A percentile compares a stretch with the other conserved stretches of the same genome.
Conservation (phyloP, 2,329 filamentous ascomycete species). For the Fusarium coffeatum region DNA sequence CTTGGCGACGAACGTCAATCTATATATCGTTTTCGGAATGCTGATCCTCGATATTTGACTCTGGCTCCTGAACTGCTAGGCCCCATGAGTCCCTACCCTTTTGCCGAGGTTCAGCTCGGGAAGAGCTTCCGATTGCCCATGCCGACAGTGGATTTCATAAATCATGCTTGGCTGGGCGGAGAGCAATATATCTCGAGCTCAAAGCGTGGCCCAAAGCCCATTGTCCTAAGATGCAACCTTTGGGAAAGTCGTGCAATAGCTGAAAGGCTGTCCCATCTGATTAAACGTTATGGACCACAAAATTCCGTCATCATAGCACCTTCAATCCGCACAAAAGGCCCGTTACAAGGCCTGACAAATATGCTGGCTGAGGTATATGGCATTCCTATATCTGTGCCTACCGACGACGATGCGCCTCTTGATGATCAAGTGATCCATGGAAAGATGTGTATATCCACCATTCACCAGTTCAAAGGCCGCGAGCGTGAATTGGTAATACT, state of each 20-base stretch:
- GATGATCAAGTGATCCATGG: slow-evolving; percentile 43
- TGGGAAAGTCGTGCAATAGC: slow-evolving; percentile 26
- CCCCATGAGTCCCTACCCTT: slow-evolving; percentile 38
- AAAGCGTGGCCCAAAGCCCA: slow-evolving; percentile 46
- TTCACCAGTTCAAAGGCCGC: slow-evolving; percentile 51
- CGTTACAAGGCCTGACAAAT: slow-evolving; percentile 9
- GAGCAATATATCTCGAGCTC: slow-evolving; percentile 46
- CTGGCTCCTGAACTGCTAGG: slow-evolving; percentile 39
- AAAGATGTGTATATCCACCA: slow-evolving; percentile 48
- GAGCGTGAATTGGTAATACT: slow-evolving; percentile 49
- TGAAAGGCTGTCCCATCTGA: slow-evolving; percentile 29
- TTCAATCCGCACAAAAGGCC: neutral
- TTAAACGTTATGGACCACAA: slow-evolving; percentile 36
- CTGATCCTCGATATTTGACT: slow-evolving; percentile 47
- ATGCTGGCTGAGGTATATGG: slow-evolving; percentile 7
- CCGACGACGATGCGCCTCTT: slow-evolving; percentile 41
- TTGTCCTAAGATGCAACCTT: slow-evolving; percentile 40
- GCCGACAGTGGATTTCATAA: slow-evolving; percentile 44
- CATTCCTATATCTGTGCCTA: slow-evolving; percentile 41
- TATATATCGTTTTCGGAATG: slow-evolving; percentile 47
- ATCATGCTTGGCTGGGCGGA: slow-evolving; percentile 43
- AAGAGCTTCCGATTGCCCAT: slow-evolving; percentile 47
- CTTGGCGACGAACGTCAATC: slow-evolving; percentile 50
- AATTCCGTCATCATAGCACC: slow-evolving; percentile 33
- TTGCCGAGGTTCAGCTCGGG: slow-evolving; percentile 30